Evolutionary conservation across 352 stramenopile genomes (phyloP).

Genomic region (Globisporangium alternatum): DNA sequence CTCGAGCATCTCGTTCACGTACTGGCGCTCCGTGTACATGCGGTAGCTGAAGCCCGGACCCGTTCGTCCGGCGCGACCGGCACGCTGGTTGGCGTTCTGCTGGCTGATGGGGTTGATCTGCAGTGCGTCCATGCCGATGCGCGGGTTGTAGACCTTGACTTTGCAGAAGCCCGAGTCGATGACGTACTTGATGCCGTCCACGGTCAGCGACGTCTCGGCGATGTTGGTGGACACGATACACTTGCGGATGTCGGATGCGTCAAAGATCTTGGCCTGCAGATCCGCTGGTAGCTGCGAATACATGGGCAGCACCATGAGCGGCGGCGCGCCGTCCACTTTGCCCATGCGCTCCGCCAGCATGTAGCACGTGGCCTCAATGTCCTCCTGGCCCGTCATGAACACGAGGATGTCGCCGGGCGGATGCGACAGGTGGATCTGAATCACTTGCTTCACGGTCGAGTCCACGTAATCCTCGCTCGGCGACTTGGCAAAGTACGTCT

Average conservation of each 20-base stretch:
- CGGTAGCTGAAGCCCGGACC: conserved; percentile 92
- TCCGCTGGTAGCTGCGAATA: conserved; percentile 98
- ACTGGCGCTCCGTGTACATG: conserved; percentile 98
- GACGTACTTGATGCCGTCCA: conserved; percentile 98
- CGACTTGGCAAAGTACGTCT: conserved; percentile 90
- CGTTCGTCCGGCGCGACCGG: conserved; percentile 92
- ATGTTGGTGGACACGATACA: conserved; percentile 99
- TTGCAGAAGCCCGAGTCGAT: conserved; percentile 98
- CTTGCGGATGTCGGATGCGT: conserved; percentile 93
- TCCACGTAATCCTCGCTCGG: conserved; percentile 98
- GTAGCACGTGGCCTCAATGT: conserved; percentile 96
- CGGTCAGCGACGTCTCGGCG: conserved; percentile 94
- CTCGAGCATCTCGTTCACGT: conserved; percentile 95
- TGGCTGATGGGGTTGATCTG: conserved; percentile 95
- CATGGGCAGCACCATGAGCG: conserved; percentile 98
- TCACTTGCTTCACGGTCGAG: conserved; percentile 96
- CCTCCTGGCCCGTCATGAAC: conserved; percentile 99
- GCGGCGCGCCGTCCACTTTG: conserved; percentile 90
- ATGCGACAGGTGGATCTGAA: conserved; percentile 98
- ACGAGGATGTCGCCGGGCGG: conserved; percentile 97
- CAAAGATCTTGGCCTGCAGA: conserved; percentile 98
- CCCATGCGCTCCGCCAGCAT: conserved; percentile 95
- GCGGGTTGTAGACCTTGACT: conserved; percentile 99
- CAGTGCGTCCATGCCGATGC: conserved; percentile 98
- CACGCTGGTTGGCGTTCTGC: conserved; percentile 97